Base-by-base conservation (phyloP, 331 rosid species). In the Telfairia occidentalis region DNA sequence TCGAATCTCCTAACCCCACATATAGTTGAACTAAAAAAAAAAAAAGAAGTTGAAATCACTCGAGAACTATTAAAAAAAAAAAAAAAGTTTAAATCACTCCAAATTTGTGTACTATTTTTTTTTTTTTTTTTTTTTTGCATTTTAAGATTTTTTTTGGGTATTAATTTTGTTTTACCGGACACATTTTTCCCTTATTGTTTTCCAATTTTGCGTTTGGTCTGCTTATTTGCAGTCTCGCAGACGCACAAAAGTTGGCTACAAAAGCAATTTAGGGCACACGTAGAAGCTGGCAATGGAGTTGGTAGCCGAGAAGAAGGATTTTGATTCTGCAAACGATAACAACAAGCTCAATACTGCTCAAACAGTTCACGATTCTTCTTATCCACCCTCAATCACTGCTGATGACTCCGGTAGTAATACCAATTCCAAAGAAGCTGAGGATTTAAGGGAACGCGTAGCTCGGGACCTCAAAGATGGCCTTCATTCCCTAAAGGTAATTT, bases 381-480 rank as follows among this genome's bases (percentile, higher is more conserved):
- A 24, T 43, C 32, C 13, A 42, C 23, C 30, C 37, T 69, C 74
- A 43, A 0, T 24, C 35, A 6, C 55, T 30, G 21, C 67, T 26
- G 54, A 66, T 23, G 34, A 66, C 2, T 4, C 48, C 0, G 8
- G n/a, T 26, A 26, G 26, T 13, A 3, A 26, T 57, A 57, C 10
- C 64, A 64, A 66, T 38, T 2, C 73, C 7, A 66, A 66, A 37
- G 73, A 69, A 43, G 35, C 23, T 24, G 74, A 69, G 11, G 55
- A 69, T 13, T 69, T 43, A 5, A 40, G 55, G 7, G 74, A 69
- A 43, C 74, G 55, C 74, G 6, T 69, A 1, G 74, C 74, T 69
- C 74, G 55, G 43, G 74, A 69, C 54, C 55, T 69, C 38, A 69
- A 69, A 13, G 55, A 43, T 43, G 74, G 74, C 7, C 74, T 69